A percentile compares a stretch with the other conserved stretches of the same genome.
Conservation (phyloP, 1,139 yeast species). For the Saccharomyces hybrid region DNA sequence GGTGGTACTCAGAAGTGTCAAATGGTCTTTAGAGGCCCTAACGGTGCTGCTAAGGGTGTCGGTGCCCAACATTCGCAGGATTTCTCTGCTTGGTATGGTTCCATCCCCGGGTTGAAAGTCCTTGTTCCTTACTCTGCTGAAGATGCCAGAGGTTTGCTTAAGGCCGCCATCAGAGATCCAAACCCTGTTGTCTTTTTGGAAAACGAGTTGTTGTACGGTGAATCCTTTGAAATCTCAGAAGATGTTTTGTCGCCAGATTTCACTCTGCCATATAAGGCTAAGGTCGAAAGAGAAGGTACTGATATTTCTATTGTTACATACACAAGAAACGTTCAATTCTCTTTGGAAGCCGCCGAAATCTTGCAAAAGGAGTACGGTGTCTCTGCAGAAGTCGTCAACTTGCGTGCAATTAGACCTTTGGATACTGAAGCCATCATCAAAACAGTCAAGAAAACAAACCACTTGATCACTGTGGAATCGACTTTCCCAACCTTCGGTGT, state of each 20-base stretch:
- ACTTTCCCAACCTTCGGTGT: constrained; percentile 98
- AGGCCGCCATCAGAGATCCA: constrained; percentile 97
- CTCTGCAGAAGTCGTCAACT: constrained; percentile 86
- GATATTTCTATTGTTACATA: constrained; percentile 87
- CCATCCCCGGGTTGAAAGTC: constrained; percentile 96
- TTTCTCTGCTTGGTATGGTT: constrained; percentile 95
- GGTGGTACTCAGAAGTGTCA: constrained; percentile 98
- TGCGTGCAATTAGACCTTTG: constrained; percentile 94
- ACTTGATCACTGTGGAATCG: constrained; percentile 90
- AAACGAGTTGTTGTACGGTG: constrained; percentile 92
- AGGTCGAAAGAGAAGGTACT: constrained; percentile 85
- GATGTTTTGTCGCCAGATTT: constrained; percentile 85
- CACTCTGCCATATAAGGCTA: constrained; percentile 87
- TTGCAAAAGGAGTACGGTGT: constrained; percentile 81
- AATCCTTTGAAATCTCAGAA: constrained; percentile 80
- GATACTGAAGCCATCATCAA: constrained; percentile 80
- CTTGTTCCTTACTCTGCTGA: constrained; percentile 92
- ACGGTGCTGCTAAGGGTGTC: constrained; percentile 99
- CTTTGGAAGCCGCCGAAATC: constrained; percentile 83
- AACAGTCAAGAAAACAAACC: constrained; percentile 94
- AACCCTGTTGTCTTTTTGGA: constrained; percentile 95
- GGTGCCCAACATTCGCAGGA: constrained; percentile 99
- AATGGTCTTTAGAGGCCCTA: constrained; percentile 97
- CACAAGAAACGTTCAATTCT: constrained; percentile 80
- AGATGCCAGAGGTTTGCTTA: constrained; percentile 91